Base-by-base conservation (phyloP, 148 eudicot genomes). In the Suaeda aralocaspica region DNA sequence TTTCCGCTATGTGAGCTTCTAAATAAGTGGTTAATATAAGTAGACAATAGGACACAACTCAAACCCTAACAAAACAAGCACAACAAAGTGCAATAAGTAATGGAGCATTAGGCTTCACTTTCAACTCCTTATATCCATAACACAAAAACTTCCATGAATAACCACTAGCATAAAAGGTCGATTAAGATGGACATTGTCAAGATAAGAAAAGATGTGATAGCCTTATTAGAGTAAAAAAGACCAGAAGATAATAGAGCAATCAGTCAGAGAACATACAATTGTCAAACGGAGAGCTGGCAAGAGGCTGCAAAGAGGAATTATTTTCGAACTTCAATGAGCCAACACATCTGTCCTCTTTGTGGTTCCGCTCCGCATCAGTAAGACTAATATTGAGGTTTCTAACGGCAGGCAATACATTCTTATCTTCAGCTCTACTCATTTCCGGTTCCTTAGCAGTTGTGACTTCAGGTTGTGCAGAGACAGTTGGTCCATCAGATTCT, bases 221-320 rank as follows among this genome's bases (percentile, higher is more conserved):
- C 9, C 57, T 45, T n/a, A 64, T 25, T 52, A 2, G 42, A 56
- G 33, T 45, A 18, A 30, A 22, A 29, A 8, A 25, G 2, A 46
- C 55, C 15, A 19, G n/a, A 51, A 19, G 16, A 41, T 63, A 63
- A 12, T 41, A 63, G 52, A 46, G 48, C 60, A 63, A 62, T 73
- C 39, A 61, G 39, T 24, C 44, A 78, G 74, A 59, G 19, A 18
- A 88, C 98, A 50, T 88, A 92, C 96, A 85, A 74, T 66, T 82
- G 79, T 83, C 94, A 75, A 70, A 82, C 44, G 75, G 92, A 72
- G 72, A 66, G 81, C 80, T 81, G 70, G 82, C 62, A 55, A 61
- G 66, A 67, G 84, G 72, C 69, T 85, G 96, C 49, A 67, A 30
- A 56, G 76, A 78, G 77, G 80, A 69, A 83, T 74, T 85, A 64